phyloP scores from a whole-genome alignment of 1,139 yeast genomes.

The Saccharomyces hybrid region DNA sequence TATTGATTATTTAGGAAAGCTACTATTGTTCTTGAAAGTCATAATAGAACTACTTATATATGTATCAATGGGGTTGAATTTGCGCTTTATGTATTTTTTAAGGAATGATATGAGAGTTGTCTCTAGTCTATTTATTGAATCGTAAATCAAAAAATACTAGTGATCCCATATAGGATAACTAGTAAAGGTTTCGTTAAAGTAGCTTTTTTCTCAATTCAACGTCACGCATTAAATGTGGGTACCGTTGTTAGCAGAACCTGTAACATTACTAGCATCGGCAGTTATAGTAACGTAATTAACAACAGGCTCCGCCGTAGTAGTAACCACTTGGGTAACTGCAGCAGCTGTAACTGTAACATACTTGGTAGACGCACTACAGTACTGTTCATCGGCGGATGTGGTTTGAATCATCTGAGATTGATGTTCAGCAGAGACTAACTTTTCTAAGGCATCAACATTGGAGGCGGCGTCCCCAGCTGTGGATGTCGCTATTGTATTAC shows the following conservation, averaged over 20 bases:
- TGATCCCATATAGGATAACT: neutral
- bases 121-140: neutral
- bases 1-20: neutral
- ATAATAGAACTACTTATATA: too few species aligned
- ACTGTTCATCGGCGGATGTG: slow-evolving; percentile 1
- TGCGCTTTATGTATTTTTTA: neutral
- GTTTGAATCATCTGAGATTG: neutral
- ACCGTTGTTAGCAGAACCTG: slow-evolving; percentile 1
- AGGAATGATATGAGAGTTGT: neutral
- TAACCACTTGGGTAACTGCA: neutral
- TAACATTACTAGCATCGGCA: slow-evolving; percentile 4
- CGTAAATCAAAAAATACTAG: neutral
- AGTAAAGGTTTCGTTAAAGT: too few species aligned
- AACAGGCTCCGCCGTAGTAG: neutral
- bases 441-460: slow-evolving; percentile 1
- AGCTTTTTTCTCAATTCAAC: neutral
- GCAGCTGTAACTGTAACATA: slow-evolving; percentile 5
- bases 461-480: slow-evolving; percentile 3
- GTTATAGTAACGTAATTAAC: slow-evolving; percentile 15
- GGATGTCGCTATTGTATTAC: neutral
- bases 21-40: neutral
- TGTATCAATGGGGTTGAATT: neutral
- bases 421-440: neutral
- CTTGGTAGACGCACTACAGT: slow-evolving; percentile 5
- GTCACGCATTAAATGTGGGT: neutral